Base-by-base conservation (phyloP, 257 asterid genomes). In the Misopates orontium region DNA sequence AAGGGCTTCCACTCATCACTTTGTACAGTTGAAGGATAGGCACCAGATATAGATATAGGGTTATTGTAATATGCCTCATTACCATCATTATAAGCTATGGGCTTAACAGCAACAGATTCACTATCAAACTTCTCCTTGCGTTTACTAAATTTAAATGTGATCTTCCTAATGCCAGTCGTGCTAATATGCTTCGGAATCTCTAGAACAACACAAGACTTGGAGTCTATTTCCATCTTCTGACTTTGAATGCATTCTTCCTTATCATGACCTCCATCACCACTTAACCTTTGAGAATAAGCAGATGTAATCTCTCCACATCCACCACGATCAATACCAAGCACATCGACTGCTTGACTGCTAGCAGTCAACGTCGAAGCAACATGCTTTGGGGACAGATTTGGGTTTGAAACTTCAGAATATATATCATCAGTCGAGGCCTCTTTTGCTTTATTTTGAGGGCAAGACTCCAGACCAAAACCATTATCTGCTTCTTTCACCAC, bases 101-200 rank as follows among this genome's bases (percentile, higher is more conserved):
- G 83, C 59, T 75, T 78, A 71, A 69, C 70, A 69, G 74, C 75
- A 68, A 60, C 52, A 41, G 84, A 75, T 32, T 66, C 61, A 36
- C 71, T 57, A 63, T 55, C 77, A 69, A 55, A 60, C 58, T 79
- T 89, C 65, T 82, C 91, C 82, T 83, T 86, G 74, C 84, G 79
- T 79, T 94, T 90, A 75, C 96, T 90, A 60, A 94, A 94, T 80
- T 88, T 94, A 72, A 94, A 85, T 51, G 92, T 90, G 62, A 94
- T 88, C 84, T 94, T 94, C 82, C 95, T 80, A 73, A 94, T 81
- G 70, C 97, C 99, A 62, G 97, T 85, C 65, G 95, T 95, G 75
- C 96, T 80, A 51, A 83, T 75, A 68, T 94, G 87, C 86, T 94
- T 81, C 58, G 99, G 99, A 70, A 94, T 94, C 81, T 94, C 99